Conservation (phyloP, 169 alveolate genomes). For the Perkinsus olseni region DNA sequence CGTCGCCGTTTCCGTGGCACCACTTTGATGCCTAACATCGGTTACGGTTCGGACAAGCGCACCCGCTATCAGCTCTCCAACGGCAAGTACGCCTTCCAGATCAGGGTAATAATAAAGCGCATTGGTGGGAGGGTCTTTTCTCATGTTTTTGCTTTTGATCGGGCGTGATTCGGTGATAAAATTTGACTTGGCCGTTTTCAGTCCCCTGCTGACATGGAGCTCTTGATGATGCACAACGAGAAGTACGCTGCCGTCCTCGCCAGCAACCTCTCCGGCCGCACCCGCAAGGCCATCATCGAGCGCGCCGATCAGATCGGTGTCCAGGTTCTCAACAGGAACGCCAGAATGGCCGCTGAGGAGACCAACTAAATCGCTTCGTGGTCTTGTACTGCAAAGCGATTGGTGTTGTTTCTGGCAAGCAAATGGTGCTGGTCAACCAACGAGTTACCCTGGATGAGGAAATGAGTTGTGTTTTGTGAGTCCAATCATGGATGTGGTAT, state of each 20-base stretch:
- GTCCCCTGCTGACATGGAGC: constrained; percentile 76
- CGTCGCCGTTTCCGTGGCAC: constrained; percentile 91
- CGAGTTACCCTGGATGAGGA: background rate
- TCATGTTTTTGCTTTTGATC: no score
- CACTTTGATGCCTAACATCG: constrained; percentile 87
- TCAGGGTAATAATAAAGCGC: constrained; percentile 35
- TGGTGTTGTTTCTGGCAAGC: background rate
- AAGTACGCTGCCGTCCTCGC: constrained; percentile 88
- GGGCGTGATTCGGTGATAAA: no score
- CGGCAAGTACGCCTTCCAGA: constrained; percentile 83
- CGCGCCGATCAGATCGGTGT: constrained; percentile 88
- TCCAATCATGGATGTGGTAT: background rate
- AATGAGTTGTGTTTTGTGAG: background rate
- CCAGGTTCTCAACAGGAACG: constrained; percentile 75
- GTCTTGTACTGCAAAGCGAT: background rate
- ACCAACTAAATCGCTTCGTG: background rate
- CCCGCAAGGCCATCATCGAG: constrained; percentile 79
- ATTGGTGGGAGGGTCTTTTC: no score
- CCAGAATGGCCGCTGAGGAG: constrained; percentile 44
- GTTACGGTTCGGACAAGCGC: constrained; percentile 90
- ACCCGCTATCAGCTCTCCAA: constrained; percentile 83
- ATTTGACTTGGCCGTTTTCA: background rate
- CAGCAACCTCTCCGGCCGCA: constrained; percentile 78
- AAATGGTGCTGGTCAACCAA: background rate
- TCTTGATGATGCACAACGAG: constrained; percentile 89